phyloP scores from a whole-genome alignment of 148 eudicot genomes.

The Suaeda aralocaspica region DNA sequence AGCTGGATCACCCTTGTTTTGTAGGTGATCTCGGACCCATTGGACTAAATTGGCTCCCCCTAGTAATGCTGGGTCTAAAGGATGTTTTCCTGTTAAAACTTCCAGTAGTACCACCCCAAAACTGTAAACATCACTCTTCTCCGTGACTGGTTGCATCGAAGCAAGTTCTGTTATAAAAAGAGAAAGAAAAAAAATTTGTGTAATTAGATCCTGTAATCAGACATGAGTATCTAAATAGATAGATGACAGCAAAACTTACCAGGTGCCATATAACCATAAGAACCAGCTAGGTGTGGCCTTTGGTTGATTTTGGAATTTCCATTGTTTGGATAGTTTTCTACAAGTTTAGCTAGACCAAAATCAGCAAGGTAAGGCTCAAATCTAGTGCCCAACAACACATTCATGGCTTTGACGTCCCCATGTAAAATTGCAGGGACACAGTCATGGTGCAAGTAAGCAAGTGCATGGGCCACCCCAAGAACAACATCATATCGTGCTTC shows the following conservation, averaged over 20 bases:
- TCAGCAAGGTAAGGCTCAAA: slow-evolving; percentile 89
- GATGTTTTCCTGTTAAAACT: slow-evolving; percentile 93
- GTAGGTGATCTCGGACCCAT: slow-evolving; percentile 82
- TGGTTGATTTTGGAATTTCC: slow-evolving; percentile 43
- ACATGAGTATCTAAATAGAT: not conserved
- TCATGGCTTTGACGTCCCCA: slow-evolving; percentile 97
- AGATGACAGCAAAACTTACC: slow-evolving; percentile 37
- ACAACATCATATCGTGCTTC: slow-evolving; percentile 70
- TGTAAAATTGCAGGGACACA: slow-evolving; percentile 84
- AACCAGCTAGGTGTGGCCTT: slow-evolving; percentile 81
- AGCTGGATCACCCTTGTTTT: slow-evolving; percentile 55
- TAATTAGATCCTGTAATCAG: not conserved
- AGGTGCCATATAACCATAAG: slow-evolving; percentile 99
- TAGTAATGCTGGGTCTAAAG: slow-evolving; percentile 83
- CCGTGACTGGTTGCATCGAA: slow-evolving; percentile 68
- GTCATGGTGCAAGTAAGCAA: slow-evolving; percentile 91
- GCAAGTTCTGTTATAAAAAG: slow-evolving; percentile 57
- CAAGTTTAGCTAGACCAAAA: slow-evolving; percentile 79
- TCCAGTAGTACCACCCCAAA: slow-evolving; percentile 86
- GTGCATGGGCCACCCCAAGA: slow-evolving; percentile 87
- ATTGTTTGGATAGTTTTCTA: slow-evolving; percentile 26
- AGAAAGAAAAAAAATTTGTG: not conserved
- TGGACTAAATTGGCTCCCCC: slow-evolving; percentile 83
- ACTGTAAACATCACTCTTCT: slow-evolving; percentile 95
- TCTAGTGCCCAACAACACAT: slow-evolving; percentile 67